Conservation (phyloP, 345 rosid genomes). For the Mangifera indica region DNA sequence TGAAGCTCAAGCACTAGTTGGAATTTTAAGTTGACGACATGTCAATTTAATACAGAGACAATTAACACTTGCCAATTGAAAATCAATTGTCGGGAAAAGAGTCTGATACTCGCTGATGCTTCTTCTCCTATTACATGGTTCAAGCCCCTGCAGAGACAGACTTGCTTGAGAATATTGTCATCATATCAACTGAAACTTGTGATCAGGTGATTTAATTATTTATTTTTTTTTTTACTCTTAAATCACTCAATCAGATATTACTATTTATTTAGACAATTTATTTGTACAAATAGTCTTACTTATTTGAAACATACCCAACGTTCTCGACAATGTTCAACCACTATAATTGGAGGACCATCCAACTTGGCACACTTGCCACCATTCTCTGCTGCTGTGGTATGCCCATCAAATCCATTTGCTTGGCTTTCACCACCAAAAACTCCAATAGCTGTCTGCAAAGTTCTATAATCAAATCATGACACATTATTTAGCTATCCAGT, state of each 20-base stretch:
- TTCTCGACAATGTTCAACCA: slow-evolving; percentile 74
- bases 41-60: not conserved
- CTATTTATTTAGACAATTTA: too few species aligned
- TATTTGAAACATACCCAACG: slow-evolving; percentile 47
- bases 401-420: slow-evolving; percentile 18
- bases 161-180: too few species aligned
- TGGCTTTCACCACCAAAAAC: slow-evolving; percentile 49
- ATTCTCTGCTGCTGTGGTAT: slow-evolving; percentile 24
- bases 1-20: not conserved
- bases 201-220: too few species aligned
- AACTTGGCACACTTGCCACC: slow-evolving; percentile 24
- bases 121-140: slow-evolving; percentile 76
- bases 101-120: slow-evolving; percentile 47
- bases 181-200: too few species aligned
- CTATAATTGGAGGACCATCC: slow-evolving; percentile 53
- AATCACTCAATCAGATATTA: too few species aligned
- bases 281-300: too few species aligned
- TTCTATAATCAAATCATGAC: slow-evolving; percentile 35
- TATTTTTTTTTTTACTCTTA: too few species aligned
- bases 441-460: slow-evolving; percentile 77
- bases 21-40: not conserved
- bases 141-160: slow-evolving; percentile 59
- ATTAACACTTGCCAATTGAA: slow-evolving; percentile 50
- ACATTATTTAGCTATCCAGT: too few species aligned
- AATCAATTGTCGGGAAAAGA: slow-evolving; percentile 67